phyloP scores from a whole-genome alignment of 495 filamentous ascomycete genomes.

The Trichoderma erinaceum region DNA sequence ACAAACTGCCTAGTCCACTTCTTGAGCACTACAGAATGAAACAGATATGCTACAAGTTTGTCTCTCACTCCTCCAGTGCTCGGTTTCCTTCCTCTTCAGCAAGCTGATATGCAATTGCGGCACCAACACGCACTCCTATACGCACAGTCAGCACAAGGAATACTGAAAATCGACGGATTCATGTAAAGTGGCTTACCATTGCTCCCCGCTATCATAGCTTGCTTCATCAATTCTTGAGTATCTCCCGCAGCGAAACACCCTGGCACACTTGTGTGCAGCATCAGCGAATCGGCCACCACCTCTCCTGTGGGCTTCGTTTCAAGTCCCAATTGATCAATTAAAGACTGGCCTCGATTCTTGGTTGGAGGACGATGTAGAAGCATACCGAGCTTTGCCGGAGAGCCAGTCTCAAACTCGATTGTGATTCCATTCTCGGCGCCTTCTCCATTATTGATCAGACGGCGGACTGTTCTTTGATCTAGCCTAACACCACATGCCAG shows the following conservation, averaged over 20 bases:
- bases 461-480: conserved; percentile 19
- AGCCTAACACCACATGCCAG: conserved; percentile 17
- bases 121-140: neutral
- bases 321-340: conserved; percentile 23
- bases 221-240: neutral
- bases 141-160: neutral
- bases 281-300: conserved; percentile 18
- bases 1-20: too few relatives aligned
- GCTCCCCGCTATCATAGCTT: neutral
- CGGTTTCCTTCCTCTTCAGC: neutral
- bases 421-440: neutral
- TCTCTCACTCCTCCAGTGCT: neutral
- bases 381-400: conserved; percentile 19
- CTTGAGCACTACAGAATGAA: too few relatives aligned
- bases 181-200: neutral
- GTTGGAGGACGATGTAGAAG: conserved; percentile 18
- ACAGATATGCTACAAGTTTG: neutral
- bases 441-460: neutral
- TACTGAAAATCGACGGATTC: neutral
- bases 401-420: conserved; percentile 21
- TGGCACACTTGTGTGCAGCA: conserved; percentile 20
- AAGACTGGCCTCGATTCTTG: conserved; percentile 17
- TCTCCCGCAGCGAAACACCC: conserved; percentile 27
- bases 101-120: neutral
- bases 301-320: conserved; percentile 17